phyloP scores from a whole-genome alignment of 1,139 yeast species.

The Diutina pseudorugosa region DNA sequence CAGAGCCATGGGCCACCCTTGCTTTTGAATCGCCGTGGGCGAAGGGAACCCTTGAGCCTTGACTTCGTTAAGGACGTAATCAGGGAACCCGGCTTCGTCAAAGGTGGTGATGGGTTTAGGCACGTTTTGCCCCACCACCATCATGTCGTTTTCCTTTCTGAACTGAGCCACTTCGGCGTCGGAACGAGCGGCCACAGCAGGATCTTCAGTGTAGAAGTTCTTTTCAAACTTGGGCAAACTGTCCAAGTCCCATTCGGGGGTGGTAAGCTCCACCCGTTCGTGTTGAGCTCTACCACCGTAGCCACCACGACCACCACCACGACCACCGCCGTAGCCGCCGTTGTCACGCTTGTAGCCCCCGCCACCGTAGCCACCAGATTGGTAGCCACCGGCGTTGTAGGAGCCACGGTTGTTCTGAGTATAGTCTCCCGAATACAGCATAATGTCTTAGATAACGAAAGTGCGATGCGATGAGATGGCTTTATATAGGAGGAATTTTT shows the following conservation, averaged over 20 bases:
- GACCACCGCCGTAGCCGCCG: slow-evolving; percentile 14
- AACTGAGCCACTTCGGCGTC: slow-evolving; percentile 61
- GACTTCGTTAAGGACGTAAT: slow-evolving; percentile 80
- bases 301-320: slow-evolving; percentile 3
- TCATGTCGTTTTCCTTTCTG: slow-evolving; percentile 81
- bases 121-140: slow-evolving; percentile 66
- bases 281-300: slow-evolving; percentile 14
- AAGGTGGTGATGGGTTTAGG: slow-evolving; percentile 91
- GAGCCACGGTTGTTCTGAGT: slow-evolving; percentile 2
- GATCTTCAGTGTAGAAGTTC: slow-evolving; percentile 85
- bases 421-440: slow-evolving; percentile 2
- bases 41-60: slow-evolving; percentile 84
- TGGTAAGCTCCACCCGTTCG: slow-evolving; percentile 44
- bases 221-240: slow-evolving; percentile 84
- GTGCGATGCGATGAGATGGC: slow-evolving; percentile 1
- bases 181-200: slow-evolving; percentile 60
- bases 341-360: slow-evolving; percentile 13
- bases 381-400: slow-evolving; percentile 8
- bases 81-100: slow-evolving; percentile 96
- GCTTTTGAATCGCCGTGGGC: slow-evolving; percentile 96
- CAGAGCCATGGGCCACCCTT: slow-evolving; percentile 99
- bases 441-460: not conserved
- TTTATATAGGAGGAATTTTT: too few relatives aligned
- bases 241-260: slow-evolving; percentile 74
- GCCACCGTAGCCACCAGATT: not conserved